Conservation (phyloP, 139 green algal genomes). For the Chlorella sp. region DNA sequence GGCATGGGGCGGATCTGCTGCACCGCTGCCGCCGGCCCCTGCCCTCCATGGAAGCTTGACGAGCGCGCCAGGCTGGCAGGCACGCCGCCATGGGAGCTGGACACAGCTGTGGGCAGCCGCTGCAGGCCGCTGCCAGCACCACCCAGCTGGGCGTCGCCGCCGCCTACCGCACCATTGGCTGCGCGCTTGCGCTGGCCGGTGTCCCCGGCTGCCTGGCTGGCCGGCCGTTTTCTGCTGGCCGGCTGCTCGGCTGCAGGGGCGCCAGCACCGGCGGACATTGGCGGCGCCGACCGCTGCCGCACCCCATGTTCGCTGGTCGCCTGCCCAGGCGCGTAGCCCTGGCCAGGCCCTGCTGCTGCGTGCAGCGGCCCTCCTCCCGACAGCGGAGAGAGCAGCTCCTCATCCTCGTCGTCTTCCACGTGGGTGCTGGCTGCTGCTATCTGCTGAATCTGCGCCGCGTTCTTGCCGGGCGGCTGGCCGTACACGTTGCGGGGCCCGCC, state of each 20-base stretch:
- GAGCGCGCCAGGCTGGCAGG: conserved; percentile 11
- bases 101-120: not conserved
- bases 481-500: not conserved
- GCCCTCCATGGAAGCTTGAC: not conserved
- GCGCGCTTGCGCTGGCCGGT: conserved; percentile 16
- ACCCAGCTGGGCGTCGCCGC: not conserved
- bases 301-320: not conserved
- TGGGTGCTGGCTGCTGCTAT: not conserved
- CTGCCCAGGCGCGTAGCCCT: not conserved
- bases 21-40: not conserved
- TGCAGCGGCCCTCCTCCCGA: too few species aligned
- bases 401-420: not conserved
- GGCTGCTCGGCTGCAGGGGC: not conserved
- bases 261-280: not conserved
- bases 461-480: conserved; percentile 11
- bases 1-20: conserved; percentile 3
- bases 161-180: not conserved
- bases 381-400: not conserved
- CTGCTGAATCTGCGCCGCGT: not conserved
- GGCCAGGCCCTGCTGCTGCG: not conserved
- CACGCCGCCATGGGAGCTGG: not conserved
- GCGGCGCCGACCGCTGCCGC: not conserved
- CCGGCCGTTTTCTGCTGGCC: conserved; percentile 16
- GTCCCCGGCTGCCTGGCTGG: not conserved
- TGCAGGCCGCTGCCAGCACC: not conserved